phyloP scores from a whole-genome alignment of 495 filamentous ascomycete species.

The Bryoglossum gracile region DNA sequence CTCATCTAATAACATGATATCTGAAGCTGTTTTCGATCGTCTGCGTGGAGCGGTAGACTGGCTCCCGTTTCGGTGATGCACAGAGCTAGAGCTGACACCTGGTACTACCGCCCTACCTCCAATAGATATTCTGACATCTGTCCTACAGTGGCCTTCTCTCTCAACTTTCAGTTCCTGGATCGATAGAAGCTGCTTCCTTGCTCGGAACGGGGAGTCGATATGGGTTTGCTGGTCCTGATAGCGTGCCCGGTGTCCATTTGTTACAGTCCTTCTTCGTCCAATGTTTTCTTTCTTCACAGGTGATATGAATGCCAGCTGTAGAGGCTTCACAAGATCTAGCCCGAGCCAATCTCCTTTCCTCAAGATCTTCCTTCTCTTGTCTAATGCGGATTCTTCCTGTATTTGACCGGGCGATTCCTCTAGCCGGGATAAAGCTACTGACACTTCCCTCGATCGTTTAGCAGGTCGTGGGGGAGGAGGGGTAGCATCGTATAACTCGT shows the following conservation, averaged over 20 bases:
- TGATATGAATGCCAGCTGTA: slow-evolving; percentile 13
- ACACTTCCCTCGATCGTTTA: slow-evolving; percentile 7
- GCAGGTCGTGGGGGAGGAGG: slow-evolving; percentile 3
- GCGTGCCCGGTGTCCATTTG: slow-evolving; percentile 10
- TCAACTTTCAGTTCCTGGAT: background rate
- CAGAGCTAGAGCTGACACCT: slow-evolving; percentile 21
- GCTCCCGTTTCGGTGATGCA: background rate
- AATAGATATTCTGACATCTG: slow-evolving; percentile 24
- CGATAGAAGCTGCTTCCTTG: background rate
- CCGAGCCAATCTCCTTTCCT: slow-evolving; percentile 24
- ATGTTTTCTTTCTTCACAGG: slow-evolving; percentile 13
- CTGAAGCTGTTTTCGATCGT: slow-evolving; percentile 12
- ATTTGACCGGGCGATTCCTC: background rate
- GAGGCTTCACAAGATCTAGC: slow-evolving; percentile 15
- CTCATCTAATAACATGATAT: slow-evolving; percentile 24
- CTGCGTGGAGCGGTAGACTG: background rate
- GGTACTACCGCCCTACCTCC: slow-evolving; percentile 15
- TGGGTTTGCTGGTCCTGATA: slow-evolving; percentile 7
- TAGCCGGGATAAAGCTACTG: background rate
- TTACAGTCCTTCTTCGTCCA: slow-evolving; percentile 19
- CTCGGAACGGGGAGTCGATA: slow-evolving; percentile 6
- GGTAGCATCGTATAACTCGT: slow-evolving; percentile 19
- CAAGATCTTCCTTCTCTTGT: slow-evolving; percentile 20
- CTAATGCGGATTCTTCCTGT: slow-evolving; percentile 4
- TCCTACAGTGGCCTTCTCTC: background rate